Percentiles rank a stretch among this genome's conserved stretches.
phyloP scores from a whole-genome alignment of 2,329 filamentous ascomycete genomes.

The Elsinoe arachidis region DNA sequence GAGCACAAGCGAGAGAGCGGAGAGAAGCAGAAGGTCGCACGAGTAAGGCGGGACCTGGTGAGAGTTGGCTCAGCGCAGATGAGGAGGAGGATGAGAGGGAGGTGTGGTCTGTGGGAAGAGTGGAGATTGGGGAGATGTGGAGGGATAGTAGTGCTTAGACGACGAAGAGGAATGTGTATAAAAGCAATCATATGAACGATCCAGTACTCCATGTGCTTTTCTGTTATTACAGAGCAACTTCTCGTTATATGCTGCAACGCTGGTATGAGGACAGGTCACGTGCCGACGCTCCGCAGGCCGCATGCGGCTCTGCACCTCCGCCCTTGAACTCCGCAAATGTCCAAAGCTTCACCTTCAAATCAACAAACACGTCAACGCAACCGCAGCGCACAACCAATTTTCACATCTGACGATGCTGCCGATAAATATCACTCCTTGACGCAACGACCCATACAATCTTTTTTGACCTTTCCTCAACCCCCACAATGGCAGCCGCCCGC shows the following conservation, averaged over 20 bases:
- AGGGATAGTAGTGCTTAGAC: conserved; percentile 25
- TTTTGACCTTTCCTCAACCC: not conserved
- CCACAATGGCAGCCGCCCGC: conserved; percentile 10
- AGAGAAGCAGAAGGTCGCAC: conserved; percentile 79
- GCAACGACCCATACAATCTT: not conserved
- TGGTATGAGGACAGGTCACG: too few species aligned
- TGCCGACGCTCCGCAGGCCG: too few species aligned
- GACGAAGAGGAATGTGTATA: conserved; percentile 7
- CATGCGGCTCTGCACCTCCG: conserved; percentile 11
- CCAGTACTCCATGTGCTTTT: too few species aligned
- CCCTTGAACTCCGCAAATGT: not conserved
- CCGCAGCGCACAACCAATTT: not conserved
- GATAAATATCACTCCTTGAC: not conserved
- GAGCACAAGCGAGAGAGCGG: conserved; percentile 78
- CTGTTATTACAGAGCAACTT: too few species aligned
- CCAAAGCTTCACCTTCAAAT: not conserved
- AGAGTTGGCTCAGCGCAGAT: conserved; percentile 60
- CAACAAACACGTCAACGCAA: conserved; percentile 3
- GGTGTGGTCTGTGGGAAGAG: conserved; percentile 88
- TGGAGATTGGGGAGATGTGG: conserved; percentile 62
- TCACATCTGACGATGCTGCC: not conserved
- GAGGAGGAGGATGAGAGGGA: conserved; percentile 92
- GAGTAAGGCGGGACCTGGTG: conserved; percentile 58
- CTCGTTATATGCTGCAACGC: too few species aligned
- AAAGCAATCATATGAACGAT: not conserved